Percentiles rank a stretch among this genome's conserved stretches.
These are phyloP conservation scores for Sechiopsis laciniata DNA, from an alignment of 306 rosid species.

Conservation along the genomic window DNA sequence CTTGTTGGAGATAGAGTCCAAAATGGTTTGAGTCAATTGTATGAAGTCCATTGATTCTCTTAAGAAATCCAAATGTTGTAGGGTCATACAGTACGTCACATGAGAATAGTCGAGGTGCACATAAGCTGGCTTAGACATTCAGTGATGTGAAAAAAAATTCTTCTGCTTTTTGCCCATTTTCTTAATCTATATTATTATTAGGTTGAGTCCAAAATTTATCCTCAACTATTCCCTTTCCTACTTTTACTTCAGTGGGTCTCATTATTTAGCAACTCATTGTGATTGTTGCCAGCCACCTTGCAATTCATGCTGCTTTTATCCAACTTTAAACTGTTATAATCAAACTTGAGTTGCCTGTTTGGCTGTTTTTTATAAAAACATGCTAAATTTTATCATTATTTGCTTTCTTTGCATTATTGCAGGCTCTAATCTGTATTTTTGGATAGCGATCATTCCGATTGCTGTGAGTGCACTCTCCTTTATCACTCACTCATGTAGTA, in stretches of 20 bases:
- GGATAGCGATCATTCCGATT: constrained; percentile 88
- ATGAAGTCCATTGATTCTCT: neutral
- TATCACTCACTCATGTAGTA: neutral
- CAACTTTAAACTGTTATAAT: neutral
- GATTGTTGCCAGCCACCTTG: neutral
- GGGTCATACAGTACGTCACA: no score
- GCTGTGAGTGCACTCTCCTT: constrained; percentile 45
- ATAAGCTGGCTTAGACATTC: no score
- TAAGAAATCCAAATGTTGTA: no score
- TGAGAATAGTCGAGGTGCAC: no score
- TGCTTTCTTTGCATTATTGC: constrained; percentile 23
- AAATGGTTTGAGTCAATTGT: neutral
- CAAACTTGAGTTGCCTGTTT: no score
- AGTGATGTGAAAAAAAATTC: no score
- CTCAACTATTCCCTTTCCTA: neutral
- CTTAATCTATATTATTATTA: neutral
- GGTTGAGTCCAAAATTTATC: neutral
- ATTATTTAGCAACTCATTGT: no score
- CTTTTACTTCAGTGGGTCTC: neutral
- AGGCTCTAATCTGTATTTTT: constrained; percentile 96
- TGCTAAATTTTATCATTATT: neutral
- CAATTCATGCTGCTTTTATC: neutral
- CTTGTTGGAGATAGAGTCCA: neutral
- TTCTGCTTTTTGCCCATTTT: neutral
- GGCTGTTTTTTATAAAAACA: neutral